Evolutionary conservation across 805 yeast genomes (phyloP), one percentile per base, ranked within the genome.

Genomic region (Candida taoyuanica): DNA sequence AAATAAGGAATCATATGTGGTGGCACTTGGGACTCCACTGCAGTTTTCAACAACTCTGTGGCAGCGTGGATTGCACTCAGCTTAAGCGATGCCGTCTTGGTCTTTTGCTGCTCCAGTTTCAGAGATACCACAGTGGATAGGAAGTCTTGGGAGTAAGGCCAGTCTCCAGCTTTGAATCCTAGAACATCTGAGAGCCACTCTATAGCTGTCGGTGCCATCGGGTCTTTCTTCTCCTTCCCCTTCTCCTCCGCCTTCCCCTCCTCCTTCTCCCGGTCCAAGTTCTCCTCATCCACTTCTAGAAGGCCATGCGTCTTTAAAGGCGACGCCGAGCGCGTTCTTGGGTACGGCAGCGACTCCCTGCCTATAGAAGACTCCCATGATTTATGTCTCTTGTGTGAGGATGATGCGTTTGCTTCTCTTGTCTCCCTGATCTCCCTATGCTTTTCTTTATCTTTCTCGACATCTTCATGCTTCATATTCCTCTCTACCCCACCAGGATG

Each of bases 121-220:
- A 62, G 52, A 15, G 46, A 40, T 11, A 70, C 48, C 5, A 65
- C 52, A 17, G 65, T 62, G 12, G 55, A 44, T 11, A 68, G 46
- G 0, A 69, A 56, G 7, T 63, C 62, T n/a, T 56, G 51, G n/a
- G 60, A 59, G 43, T 62, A 67, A 5, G 69, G 67, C 68, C 68
- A 64, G 5, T 50, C 43, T 4, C 32, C 37, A 2, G 37, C 16
- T 0, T 37, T 14, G n/a, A 46, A 17, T 0, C 54, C 54, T 7
- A 47, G 17, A 5, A 34, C 38, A 6, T 31, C 37, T 4, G 29
- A 12, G 5, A 37, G 25, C 45, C 45, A 41, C 12, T 36, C 40
- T 5, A n/a, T 12, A 7, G 36, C 34, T 3, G 31, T 24, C 7
- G 26, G 32, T 8, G 32, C 32, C 17, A 34, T 5, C 25, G 12